Base-by-base conservation (phyloP, 768 basidiomycete genomes). In the Kockovaella imperatae region DNA sequence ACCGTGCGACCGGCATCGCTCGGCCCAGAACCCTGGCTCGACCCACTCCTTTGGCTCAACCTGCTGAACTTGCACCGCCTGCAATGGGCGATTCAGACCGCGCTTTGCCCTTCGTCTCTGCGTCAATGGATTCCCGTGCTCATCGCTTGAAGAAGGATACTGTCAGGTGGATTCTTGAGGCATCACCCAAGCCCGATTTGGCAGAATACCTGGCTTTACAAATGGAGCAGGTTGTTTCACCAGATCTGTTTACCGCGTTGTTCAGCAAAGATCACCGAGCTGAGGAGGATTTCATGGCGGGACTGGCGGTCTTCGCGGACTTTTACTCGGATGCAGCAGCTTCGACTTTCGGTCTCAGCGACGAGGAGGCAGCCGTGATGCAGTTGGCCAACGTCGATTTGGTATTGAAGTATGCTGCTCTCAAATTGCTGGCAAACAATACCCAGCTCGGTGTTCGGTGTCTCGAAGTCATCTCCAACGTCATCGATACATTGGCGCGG, bases 251-350 rank as follows among this genome's bases (percentile, higher is more conserved):
- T 11, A 71, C 79, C 4, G 80, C 80, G 24, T 75, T 99, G 24
- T 99, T 96, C 75, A 96, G 93, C 63, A 86, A 85, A 52, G 95
- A 95, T 60, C 95, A 96, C 69, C 87, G 84, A 56, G 87, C 90
- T 5, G 83, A 96, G 55, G 91, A 88, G 59, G 95, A 97, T 67
- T 83, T 86, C 61, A 77, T 93, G 45, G 75, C 76, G n/a, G 93
- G 86, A 5, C 71, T 97, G 44, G 75, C 78, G 5, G 76, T 74
- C 41, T 76, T 97, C 18, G 78, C 81, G 45, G 87, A 91, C 1
- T 83, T 87, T 64, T 90, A 82, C 70, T 69, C 78, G 42, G 74
- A 74, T 41, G 77, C 80, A 15, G 75, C 78, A 23, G 79, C 80
- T 25, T 79, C 84, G 35, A 75, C 54, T 13, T 55, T 77, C 45